phyloP scores from a whole-genome alignment of 1,139 yeast genomes.

The Blastobotrys capitulatus region DNA sequence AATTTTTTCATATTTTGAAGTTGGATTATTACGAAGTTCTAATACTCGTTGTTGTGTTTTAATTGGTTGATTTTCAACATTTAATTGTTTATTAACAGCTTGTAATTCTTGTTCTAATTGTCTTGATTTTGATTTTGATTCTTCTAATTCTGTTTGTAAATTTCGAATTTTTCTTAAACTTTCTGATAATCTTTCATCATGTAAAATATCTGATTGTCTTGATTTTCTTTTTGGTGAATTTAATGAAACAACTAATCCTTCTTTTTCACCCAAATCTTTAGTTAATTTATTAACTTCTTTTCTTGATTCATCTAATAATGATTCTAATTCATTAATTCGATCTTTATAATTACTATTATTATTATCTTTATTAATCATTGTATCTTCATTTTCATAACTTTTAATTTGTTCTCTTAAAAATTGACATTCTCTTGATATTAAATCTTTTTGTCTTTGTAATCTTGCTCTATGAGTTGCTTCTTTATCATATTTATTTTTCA shows the following conservation, averaged over 20 bases:
- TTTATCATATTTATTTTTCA: slow-evolving; percentile 30
- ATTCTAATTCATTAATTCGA: slow-evolving; percentile 42
- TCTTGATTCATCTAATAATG: slow-evolving; percentile 53
- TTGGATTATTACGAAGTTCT: slow-evolving; percentile 64
- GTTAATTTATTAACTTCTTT: slow-evolving; percentile 46
- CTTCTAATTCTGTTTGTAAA: slow-evolving; percentile 29
- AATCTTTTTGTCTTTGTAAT: slow-evolving; percentile 48
- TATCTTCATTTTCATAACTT: slow-evolving; percentile 34
- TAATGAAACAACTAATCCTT: slow-evolving; percentile 26
- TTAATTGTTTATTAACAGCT: slow-evolving; percentile 37
- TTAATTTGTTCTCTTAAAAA: slow-evolving; percentile 48
- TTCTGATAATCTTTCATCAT: slow-evolving; percentile 37
- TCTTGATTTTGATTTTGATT: slow-evolving; percentile 19
- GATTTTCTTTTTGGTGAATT: slow-evolving; percentile 23
- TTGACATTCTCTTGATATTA: slow-evolving; percentile 58
- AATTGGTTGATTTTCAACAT: slow-evolving; percentile 38
- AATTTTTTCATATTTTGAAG: slow-evolving; percentile 57
- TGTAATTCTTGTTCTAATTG: slow-evolving; percentile 24
- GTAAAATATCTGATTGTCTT: slow-evolving; percentile 12
- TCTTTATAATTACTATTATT: slow-evolving; percentile 11
- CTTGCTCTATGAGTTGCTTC: slow-evolving; percentile 38
- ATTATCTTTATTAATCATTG: slow-evolving; percentile 19
- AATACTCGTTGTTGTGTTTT: slow-evolving; percentile 42
- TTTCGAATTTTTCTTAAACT: slow-evolving; percentile 27
- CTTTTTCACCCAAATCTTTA: slow-evolving; percentile 33